A percentile compares a stretch with the other conserved stretches of the same genome.
Conservation (phyloP, 2,329 filamentous ascomycete species). For the Amesomyces nigricolor region DNA sequence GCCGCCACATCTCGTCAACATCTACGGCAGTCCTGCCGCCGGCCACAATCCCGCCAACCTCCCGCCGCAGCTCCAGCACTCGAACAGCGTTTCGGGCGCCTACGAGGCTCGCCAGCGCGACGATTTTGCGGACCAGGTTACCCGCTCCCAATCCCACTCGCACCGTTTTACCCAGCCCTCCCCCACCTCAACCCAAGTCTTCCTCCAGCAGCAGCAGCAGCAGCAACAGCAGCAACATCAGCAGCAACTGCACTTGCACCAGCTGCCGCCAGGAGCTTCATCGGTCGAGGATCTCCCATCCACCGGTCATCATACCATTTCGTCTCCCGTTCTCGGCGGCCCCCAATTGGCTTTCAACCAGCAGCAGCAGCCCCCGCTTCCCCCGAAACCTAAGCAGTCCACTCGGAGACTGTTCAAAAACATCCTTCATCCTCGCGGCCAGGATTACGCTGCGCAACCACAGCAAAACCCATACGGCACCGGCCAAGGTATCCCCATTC, state of each 20-base stretch:
- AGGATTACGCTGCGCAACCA: constrained; percentile 26
- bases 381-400: constrained; percentile 39
- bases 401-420: constrained; percentile 51
- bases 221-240: constrained; percentile 26
- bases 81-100: constrained; percentile 30
- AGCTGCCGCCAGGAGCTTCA: constrained; percentile 15
- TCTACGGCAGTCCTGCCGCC: constrained; percentile 29
- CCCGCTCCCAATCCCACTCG: constrained; percentile 49
- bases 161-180: constrained; percentile 39
- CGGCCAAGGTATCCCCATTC: constrained; percentile 42
- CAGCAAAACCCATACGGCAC: constrained; percentile 43
- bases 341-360: constrained; percentile 17
- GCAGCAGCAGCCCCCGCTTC: constrained; percentile 26
- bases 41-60: constrained; percentile 25
- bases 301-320: constrained; percentile 14
- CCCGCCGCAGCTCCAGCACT: constrained; percentile 38
- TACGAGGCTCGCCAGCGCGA: constrained; percentile 28
- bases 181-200: constrained; percentile 26
- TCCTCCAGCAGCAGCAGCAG: constrained; percentile 27
- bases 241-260: constrained; percentile 13
- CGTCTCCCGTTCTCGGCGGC: constrained; percentile 24
- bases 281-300: constrained; percentile 23
- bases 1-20: constrained; percentile 28
- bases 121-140: constrained; percentile 45
- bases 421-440: constrained; percentile 36